These are phyloP conservation scores for Neobulgaria alba DNA, from an alignment of 2,329 filamentous ascomycete genomes.

Conservation along the genomic window DNA sequence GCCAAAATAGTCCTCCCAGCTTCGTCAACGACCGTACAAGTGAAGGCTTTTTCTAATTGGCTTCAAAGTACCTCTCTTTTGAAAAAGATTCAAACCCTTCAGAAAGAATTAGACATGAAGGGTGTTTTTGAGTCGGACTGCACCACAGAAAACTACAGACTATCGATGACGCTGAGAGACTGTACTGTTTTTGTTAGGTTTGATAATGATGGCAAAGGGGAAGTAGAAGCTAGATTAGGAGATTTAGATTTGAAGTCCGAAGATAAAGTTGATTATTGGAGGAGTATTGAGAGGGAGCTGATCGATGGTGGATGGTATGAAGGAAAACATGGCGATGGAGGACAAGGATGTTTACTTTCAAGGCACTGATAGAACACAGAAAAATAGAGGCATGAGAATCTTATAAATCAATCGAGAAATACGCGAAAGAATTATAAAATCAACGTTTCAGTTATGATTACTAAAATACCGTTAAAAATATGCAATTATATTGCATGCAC, in stretches of 20 bases:
- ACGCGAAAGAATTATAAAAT: too few species aligned
- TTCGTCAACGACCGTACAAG: background rate
- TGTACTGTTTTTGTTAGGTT: constrained; percentile 67
- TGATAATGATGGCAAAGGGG: constrained; percentile 19
- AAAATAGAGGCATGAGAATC: too few species aligned
- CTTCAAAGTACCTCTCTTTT: constrained; percentile 25
- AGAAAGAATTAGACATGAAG: constrained; percentile 26
- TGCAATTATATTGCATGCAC: too few species aligned
- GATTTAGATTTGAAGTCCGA: constrained; percentile 73
- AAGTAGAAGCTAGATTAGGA: constrained; percentile 52
- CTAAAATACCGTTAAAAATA: too few species aligned
- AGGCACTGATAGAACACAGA: too few species aligned
- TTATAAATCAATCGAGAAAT: too few species aligned
- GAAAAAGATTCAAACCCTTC: constrained; percentile 35
- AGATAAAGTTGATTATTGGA: constrained; percentile 62
- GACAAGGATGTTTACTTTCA: too few species aligned
- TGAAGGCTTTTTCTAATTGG: constrained; percentile 29
- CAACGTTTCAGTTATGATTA: too few species aligned
- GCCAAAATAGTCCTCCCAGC: constrained; percentile 23
- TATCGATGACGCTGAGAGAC: constrained; percentile 75
- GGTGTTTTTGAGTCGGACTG: constrained; percentile 27
- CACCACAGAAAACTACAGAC: constrained; percentile 42
- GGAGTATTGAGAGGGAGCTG: constrained; percentile 50
- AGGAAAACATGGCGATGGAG: constrained; percentile 29
- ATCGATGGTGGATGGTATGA: constrained; percentile 62